Evolutionary conservation across 2,329 filamentous ascomycete species (phyloP), one percentile per base, ranked within the genome.

Genomic region (Penicillium sclerotigenum): DNA sequence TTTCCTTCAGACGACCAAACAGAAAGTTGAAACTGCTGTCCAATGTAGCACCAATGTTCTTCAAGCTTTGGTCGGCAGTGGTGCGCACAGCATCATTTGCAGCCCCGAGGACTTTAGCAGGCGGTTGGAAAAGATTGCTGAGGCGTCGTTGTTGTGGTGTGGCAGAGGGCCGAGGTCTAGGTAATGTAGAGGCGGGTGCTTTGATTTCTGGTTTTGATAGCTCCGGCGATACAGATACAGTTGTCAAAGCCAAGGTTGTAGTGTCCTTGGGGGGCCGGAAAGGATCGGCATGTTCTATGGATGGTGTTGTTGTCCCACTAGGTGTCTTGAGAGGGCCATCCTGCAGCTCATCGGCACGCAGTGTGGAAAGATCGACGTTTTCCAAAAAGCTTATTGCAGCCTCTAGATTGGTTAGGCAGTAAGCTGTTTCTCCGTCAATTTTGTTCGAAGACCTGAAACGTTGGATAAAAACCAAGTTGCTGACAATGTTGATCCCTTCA

Each of bases 351-450:
- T 96, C 90, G 6, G 87, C 87, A 50, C 91, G 85, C 7, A 99
- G 79, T 26, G 89, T 96, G 7, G 92, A 90, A 24, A 99, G 81
- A 71, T 99, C 94, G 28, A 99, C 94, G 0, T 92, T 97, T 68
- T 97, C 90, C 14, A 99, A 79, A 68, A 99, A 99, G 50, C 89
- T 92, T 54, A 97, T 91, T 56, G 93, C 89, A 18, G 94, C 94
- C 74, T 99, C 94, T 1, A 99, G 82, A 64, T 96, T 99, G 38
- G 95, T 97, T 55, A 99, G 79, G 68, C 94, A 97, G 73, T 99
- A 99, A 1, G 94, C 92, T 13, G 92, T 89, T 74, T 99, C 94
- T 16, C 94, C 94, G 55, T 95, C 91, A 36, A 97, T 83, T 67
- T 93, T 96, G 61, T 81, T 87, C 50, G 90, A 85, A 71, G 90